A percentile compares a stretch with the other conserved stretches of the same genome.
Evolutionary conservation across 2,329 filamentous ascomycete genomes (phyloP).

Genomic region (Cladosporium sp.): DNA sequence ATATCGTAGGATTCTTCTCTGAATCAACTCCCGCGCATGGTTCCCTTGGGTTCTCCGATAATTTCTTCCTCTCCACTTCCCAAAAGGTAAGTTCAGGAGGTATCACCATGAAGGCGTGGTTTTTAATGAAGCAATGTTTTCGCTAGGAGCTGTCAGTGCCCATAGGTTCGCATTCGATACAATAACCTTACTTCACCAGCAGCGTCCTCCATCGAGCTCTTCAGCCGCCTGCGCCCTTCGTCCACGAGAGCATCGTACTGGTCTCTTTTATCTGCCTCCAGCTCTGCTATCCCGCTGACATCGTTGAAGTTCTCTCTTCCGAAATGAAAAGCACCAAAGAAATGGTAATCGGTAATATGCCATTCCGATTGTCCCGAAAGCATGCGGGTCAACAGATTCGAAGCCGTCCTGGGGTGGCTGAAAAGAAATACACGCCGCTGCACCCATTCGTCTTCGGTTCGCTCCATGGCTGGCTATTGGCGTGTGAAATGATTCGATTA

Average conservation of each 20-base stretch:
- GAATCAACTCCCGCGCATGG: background rate
- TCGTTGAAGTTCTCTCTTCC: background rate
- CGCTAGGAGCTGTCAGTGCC: background rate
- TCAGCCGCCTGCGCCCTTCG: too few relatives aligned
- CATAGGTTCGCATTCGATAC: background rate
- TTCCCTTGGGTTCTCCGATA: too few relatives aligned
- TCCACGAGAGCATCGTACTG: too few relatives aligned
- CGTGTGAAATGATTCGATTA: too few relatives aligned
- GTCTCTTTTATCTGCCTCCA: too few relatives aligned
- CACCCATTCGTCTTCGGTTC: background rate
- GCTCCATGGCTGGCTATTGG: too few relatives aligned
- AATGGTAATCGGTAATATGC: conserved; percentile 7
- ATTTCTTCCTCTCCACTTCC: background rate
- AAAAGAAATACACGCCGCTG: conserved; percentile 13
- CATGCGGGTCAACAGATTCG: conserved; percentile 9
- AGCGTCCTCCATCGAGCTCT: too few relatives aligned
- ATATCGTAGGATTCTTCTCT: conserved; percentile 3
- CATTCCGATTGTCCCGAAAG: conserved; percentile 7
- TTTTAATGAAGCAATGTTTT: conserved; percentile 3
- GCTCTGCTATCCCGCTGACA: too few relatives aligned
- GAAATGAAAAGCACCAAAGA: conserved; percentile 12
- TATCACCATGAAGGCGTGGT: background rate
- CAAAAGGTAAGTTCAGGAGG: background rate
- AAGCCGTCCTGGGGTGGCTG: conserved; percentile 12
- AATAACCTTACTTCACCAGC: too few relatives aligned